Base-by-base conservation (phyloP, 768 basidiomycete genomes). In the Trametes elegans region DNA sequence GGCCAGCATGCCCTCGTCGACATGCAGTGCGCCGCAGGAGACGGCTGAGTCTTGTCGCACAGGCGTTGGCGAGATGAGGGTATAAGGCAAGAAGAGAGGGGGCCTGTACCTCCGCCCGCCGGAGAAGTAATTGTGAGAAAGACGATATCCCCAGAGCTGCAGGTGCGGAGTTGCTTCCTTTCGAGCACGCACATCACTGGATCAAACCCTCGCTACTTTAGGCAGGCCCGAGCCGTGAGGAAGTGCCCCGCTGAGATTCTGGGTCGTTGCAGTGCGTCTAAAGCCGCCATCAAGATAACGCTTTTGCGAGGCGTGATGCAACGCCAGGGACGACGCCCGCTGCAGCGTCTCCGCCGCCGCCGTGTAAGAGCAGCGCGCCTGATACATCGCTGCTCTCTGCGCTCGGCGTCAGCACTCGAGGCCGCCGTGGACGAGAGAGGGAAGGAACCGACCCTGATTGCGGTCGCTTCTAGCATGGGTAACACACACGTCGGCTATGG, bases 1-100 rank as follows among this genome's bases (percentile, higher is more conserved):
- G 18, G 80, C 73, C 31, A 85, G 74, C 84, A 85, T 85, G 41
- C 50, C 55, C 39, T 53, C 44, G 35, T 44, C 43, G 18, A 42
- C 55, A 53, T 53, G 52, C 36, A 54, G 34, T 11, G 41, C 43
- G 52, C 51, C 47, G 49, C 43, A 36, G 48, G 23, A 36, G 48
- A 53, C 46, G 36, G 57, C 52, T 46, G 28, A 9, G 41, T 28
- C 26, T 23, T 35, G 48, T 34, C 16, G 29, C 16, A 28, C 31
- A 19, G 35, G 50, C 49, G 40, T 34, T 50, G 14, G n/a, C n/a
- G n/a, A 42, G 57, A 24, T 48, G 57, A 53, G 24, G 42, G 57
- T 38, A 49, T 38, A 49, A 43, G 29, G 48, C 21, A 41, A 52
- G 39, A 32, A 19, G 50, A 24, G 41, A 42, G 27, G 42, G 35